Percentiles rank a stretch among this genome's conserved stretches.
Evolutionary conservation across 495 filamentous ascomycete genomes (phyloP).

Genomic region (Filosporella fistucella): DNA sequence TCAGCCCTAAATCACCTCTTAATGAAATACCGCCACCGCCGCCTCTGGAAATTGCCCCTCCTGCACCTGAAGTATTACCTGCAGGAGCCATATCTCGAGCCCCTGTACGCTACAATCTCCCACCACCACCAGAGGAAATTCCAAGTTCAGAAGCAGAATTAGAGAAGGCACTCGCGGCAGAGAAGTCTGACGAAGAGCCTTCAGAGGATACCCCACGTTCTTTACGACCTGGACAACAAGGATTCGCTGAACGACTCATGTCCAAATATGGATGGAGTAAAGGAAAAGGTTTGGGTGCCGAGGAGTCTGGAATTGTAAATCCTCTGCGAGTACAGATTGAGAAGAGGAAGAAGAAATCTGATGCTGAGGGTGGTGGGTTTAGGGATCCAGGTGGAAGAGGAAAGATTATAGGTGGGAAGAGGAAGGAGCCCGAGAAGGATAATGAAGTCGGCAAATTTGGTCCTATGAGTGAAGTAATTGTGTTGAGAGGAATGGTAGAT

Average conservation of each 20-base stretch:
- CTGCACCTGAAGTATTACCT: slow-evolving; percentile 30
- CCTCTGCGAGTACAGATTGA: slow-evolving; percentile 79
- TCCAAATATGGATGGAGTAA: slow-evolving; percentile 90
- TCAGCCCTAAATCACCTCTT: slow-evolving; percentile 18
- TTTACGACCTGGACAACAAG: slow-evolving; percentile 71
- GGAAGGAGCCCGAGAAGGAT: slow-evolving; percentile 38
- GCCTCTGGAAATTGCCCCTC: slow-evolving; percentile 36
- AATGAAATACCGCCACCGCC: slow-evolving; percentile 26
- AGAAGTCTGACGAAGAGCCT: slow-evolving; percentile 45
- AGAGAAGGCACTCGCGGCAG: slow-evolving; percentile 37
- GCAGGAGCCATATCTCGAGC: slow-evolving; percentile 71
- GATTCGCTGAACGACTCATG: slow-evolving; percentile 83
- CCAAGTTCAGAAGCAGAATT: slow-evolving; percentile 53
- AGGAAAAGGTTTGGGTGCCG: slow-evolving; percentile 80
- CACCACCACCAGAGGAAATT: slow-evolving; percentile 52
- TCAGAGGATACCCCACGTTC: slow-evolving; percentile 49
- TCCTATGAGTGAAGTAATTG: slow-evolving; percentile 71
- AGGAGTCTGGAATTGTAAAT: slow-evolving; percentile 72
- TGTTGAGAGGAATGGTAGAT: slow-evolving; percentile 76
- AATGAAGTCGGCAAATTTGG: slow-evolving; percentile 61
- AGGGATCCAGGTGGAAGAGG: slow-evolving; percentile 63
- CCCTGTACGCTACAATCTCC: slow-evolving; percentile 76
- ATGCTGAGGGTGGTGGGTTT: slow-evolving; percentile 77
- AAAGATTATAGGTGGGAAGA: slow-evolving; percentile 73
- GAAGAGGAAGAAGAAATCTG: slow-evolving; percentile 72